Conservation (phyloP, 352 stramenopile genomes). For the Phytophthora cryptogea region DNA sequence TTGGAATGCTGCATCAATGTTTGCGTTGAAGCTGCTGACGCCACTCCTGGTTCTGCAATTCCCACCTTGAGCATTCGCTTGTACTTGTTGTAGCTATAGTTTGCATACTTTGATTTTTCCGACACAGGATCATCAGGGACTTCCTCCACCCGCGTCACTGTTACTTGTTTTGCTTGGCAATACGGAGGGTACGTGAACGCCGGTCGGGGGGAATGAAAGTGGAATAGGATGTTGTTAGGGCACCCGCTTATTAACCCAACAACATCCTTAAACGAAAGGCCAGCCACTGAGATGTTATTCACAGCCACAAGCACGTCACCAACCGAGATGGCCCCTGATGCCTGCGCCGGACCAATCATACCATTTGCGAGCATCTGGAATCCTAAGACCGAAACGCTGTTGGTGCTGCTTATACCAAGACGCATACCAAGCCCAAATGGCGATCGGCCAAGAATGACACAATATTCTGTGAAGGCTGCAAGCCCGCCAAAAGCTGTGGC, state of each 20-base stretch:
- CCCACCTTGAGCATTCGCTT: slow-evolving; percentile 71
- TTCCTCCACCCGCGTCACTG: slow-evolving; percentile 47
- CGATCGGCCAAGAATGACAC: slow-evolving; percentile 64
- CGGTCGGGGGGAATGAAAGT: slow-evolving; percentile 77
- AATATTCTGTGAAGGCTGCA: slow-evolving; percentile 76
- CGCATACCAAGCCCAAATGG: slow-evolving; percentile 84
- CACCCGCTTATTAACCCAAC: slow-evolving; percentile 74
- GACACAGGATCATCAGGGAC: slow-evolving; percentile 38
- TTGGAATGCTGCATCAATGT: slow-evolving; percentile 51
- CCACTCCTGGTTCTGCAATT: slow-evolving; percentile 33
- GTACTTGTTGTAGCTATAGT: slow-evolving; percentile 75
- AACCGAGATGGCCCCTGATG: slow-evolving; percentile 70
- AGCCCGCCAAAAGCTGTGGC: slow-evolving; percentile 50
- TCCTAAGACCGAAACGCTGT: slow-evolving; percentile 71
- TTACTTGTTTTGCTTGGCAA: slow-evolving; percentile 67
- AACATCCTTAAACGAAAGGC: slow-evolving; percentile 74
- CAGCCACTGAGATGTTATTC: slow-evolving; percentile 67
- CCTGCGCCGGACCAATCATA: slow-evolving; percentile 75
- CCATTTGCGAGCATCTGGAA: slow-evolving; percentile 79
- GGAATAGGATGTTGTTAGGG: slow-evolving; percentile 70
- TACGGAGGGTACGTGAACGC: slow-evolving; percentile 71
- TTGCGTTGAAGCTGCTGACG: slow-evolving; percentile 34
- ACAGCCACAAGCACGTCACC: slow-evolving; percentile 81
- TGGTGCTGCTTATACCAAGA: slow-evolving; percentile 68
- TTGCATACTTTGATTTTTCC: slow-evolving; percentile 54